Percentiles rank a stretch among this genome's conserved stretches.
Evolutionary conservation across 139 green algal genomes (phyloP).

Genomic region (Nannochloris sp.): DNA sequence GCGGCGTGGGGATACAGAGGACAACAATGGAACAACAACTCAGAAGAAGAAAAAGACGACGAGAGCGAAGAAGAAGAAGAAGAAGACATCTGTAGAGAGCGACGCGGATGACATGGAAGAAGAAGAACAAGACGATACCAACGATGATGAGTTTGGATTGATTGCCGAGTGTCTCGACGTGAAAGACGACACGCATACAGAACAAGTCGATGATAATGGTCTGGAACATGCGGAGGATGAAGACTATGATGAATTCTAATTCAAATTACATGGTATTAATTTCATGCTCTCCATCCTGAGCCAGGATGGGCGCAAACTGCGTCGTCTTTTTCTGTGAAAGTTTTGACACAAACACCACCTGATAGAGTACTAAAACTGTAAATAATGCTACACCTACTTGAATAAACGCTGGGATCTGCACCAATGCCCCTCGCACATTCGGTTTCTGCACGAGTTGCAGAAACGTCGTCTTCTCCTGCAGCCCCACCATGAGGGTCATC

Average conservation of each 20-base stretch:
- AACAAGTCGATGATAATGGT: no score
- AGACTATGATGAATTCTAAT: neutral
- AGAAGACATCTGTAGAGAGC: neutral
- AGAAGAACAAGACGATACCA: neutral
- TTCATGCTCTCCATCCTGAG: no score
- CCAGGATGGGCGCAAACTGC: no score
- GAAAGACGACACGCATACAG: no score
- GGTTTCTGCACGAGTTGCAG: conserved; percentile 33
- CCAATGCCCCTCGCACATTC: conserved; percentile 7
- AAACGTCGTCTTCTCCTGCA: conserved; percentile 59
- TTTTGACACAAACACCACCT: conserved; percentile 13
- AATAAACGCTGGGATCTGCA: conserved; percentile 28
- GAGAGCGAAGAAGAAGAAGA: neutral
- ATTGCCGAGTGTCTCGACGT: no score
- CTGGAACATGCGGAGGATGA: no score
- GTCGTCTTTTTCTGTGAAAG: no score
- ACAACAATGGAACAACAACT: no score
- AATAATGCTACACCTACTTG: conserved; percentile 26
- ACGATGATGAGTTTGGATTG: neutral
- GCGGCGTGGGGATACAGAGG: no score
- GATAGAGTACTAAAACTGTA: conserved; percentile 24
- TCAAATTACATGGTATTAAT: neutral
- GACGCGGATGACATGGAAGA: neutral
- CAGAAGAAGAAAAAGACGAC: no score
- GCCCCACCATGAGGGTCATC: conserved; percentile 31